Evolutionary conservation across 2,329 filamentous ascomycete genomes (phyloP), one percentile per base, ranked within the genome.

Genomic region (Chaetomium sp.): DNA sequence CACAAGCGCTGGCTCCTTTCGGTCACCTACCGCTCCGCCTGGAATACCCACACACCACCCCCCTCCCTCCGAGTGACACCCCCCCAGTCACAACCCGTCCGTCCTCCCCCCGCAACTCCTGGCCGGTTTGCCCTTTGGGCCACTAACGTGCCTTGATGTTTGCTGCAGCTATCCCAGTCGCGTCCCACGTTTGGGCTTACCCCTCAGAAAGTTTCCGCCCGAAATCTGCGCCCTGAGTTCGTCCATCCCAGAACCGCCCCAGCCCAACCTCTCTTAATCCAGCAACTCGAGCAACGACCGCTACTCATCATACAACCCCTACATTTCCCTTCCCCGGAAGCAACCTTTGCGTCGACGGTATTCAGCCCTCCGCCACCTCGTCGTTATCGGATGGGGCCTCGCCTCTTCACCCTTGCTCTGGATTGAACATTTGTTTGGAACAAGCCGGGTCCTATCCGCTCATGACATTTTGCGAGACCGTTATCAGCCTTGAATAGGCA

Each of bases 131-230:
- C 47, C 47, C 50, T 51, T 53, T 55, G 50, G 56, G 58, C 41
- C 36, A 43, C 48, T 58, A 51, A 52, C 43, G 54, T 49, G 41
- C 40, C 19, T 49, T 32, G 27, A 52, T 41, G 19, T 53, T 38
- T 54, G 49, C 51, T 52, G 33, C 47, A 43, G 46, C 46, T 41
- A 10, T 52, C 53, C 49, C 45, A 54, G 36, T 41, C 40, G 45
- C 43, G 46, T 34, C 56, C 56, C 59, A 59, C 59, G 59, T 58
- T 52, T 56, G 50, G 49, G 47, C n/a, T 50, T 52, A 58, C 53
- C 54, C 59, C 52, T 56, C 59, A 55, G 43, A n/a, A n/a, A 53
- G 38, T 27, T 53, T 54, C 52, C 49, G 48, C 53, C 38, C 9
- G 37, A 27, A 14, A 50, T 56, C 49, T 53, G 49, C 49, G 49